These are phyloP conservation scores for Acanthamoeba polyphaga DNA, from an alignment of 208 protist species.

Conservation along the genomic window DNA sequence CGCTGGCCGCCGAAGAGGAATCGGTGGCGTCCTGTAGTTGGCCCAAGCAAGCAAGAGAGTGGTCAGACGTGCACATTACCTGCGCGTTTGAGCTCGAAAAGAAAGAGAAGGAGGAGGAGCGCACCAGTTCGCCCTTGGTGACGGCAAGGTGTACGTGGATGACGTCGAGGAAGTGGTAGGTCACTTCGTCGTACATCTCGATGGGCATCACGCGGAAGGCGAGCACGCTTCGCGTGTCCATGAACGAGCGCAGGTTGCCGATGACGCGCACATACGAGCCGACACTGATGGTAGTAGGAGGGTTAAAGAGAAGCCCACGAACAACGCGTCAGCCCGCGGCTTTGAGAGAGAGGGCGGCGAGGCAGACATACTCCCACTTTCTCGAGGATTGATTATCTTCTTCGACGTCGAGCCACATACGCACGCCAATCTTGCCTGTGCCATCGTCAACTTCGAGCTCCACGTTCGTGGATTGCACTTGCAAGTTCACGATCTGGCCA, in stretches of 20 bases:
- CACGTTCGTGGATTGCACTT: constrained; percentile 63
- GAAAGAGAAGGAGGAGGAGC: no score
- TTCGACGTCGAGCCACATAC: constrained; percentile 65
- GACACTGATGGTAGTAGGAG: background rate
- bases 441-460: constrained; percentile 44
- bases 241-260: constrained; percentile 67
- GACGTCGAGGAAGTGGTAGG: constrained; percentile 56
- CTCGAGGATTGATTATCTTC: background rate
- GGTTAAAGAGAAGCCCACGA: background rate
- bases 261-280: constrained; percentile 62
- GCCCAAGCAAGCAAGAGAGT: background rate
- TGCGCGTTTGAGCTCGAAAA: background rate
- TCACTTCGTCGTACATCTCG: constrained; percentile 10
- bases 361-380: background rate
- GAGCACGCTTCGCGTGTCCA: constrained; percentile 13
- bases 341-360: background rate
- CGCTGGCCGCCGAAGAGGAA: background rate
- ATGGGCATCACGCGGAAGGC: constrained; percentile 49
- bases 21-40: background rate
- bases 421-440: constrained; percentile 33
- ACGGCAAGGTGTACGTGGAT: constrained; percentile 56
- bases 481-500: constrained; percentile 47
- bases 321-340: background rate
- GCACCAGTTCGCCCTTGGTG: constrained; percentile 21
- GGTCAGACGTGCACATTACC: background rate